Evolutionary conservation across 2,329 filamentous ascomycete species (phyloP), one percentile per base, ranked within the genome.

Genomic region (Ceratocystis albifundus): DNA sequence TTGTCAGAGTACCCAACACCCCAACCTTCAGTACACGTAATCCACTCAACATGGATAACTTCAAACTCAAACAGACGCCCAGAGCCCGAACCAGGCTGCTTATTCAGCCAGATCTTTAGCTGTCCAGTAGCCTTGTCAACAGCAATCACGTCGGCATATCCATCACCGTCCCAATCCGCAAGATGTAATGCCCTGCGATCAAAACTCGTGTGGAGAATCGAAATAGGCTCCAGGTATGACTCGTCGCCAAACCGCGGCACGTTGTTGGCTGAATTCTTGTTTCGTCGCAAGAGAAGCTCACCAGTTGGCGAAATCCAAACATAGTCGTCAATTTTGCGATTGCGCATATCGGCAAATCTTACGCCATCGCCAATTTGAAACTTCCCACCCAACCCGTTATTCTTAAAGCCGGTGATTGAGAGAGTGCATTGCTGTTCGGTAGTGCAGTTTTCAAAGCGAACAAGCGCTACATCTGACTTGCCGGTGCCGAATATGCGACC

Each of bases 131-230:
- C 32, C 0, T 69, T 71, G 67, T 69, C 25, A 17, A 66, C 63
- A 3, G 50, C 63, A 50, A 69, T 64, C 7, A 69, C 62, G 55
- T 77, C 75, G 62, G 72, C 74, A 1, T 69, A 64, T 0, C 75
- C 75, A 68, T 77, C 75, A 10, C 72, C 73, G 61, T 77, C 72
- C 73, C 74, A 77, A 67, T 77, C 75, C 1, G 69, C 71, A 5
- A 77, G 68, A 55, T 76, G 72, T 3, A 77, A 62, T 53, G 71
- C 71, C 5, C 72, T 70, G 3, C 74, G 71, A 64, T 74, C 68
- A 10, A 28, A 44, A 17, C 36, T 44, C 1, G 66, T 61, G 53
- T 62, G 48, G 2, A 67, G 53, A 41, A 67, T 64, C n/a, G 53
- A 44, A 6, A 61, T 28, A 12, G 62, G 12, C n/a, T 45, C 12